Evolutionary conservation across 2,329 filamentous ascomycete species (phyloP).

Genomic region (Colletotrichum plurivorum): DNA sequence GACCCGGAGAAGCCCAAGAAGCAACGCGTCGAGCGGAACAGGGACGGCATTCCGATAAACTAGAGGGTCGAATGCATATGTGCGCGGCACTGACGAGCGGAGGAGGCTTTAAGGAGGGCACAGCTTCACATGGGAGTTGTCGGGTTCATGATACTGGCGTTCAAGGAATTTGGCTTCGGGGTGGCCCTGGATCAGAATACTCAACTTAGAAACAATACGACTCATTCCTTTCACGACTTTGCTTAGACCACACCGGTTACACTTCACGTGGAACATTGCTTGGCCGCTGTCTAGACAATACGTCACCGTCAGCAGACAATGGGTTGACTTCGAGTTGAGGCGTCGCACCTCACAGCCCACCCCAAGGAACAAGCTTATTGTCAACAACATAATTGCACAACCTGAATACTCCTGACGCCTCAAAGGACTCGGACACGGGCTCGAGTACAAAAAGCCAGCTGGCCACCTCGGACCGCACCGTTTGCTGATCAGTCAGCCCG

Average conservation of each 20-base stretch:
- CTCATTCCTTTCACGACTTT: not conserved
- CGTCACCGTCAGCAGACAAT: too few relatives aligned
- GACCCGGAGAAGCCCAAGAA: constrained; percentile 18
- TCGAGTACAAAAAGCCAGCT: not conserved
- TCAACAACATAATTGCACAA: not conserved
- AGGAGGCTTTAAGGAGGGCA: too few relatives aligned
- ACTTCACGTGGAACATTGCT: not conserved
- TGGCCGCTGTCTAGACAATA: too few relatives aligned
- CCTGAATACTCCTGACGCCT: constrained; percentile 1
- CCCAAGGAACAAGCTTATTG: not conserved
- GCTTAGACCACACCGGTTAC: not conserved
- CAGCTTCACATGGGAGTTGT: too few relatives aligned
- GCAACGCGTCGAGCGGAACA: not conserved
- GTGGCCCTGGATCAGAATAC: too few relatives aligned
- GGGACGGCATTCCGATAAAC: not conserved
- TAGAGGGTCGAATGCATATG: not conserved
- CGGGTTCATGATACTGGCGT: too few relatives aligned
- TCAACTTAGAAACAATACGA: not conserved
- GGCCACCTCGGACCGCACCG: not conserved
- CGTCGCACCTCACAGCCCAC: not conserved
- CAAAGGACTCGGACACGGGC: not conserved
- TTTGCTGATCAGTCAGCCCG: constrained; percentile 10
- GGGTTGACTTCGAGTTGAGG: too few relatives aligned
- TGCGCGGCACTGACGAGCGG: too few relatives aligned
- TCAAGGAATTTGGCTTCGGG: too few relatives aligned